Conservation (phyloP, 1,139 yeast genomes). For the Scheffersomyces insectosa region DNA sequence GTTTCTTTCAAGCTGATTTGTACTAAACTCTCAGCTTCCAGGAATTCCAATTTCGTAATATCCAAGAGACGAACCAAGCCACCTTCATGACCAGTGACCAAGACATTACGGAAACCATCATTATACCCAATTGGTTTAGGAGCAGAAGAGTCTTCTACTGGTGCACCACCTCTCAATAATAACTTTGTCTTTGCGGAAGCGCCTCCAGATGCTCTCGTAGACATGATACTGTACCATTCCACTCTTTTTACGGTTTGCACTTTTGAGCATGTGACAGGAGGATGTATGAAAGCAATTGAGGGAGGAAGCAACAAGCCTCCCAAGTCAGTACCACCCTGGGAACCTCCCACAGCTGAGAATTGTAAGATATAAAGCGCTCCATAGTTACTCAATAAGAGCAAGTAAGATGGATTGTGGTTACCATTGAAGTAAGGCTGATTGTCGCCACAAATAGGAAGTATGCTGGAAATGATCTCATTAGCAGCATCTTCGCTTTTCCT, state of each 20-base stretch:
- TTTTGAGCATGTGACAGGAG: conserved; percentile 60
- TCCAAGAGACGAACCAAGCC: conserved; percentile 83
- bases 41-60: conserved; percentile 74
- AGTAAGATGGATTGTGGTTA: conserved; percentile 62
- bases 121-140: conserved; percentile 53
- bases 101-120: conserved; percentile 57
- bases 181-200: conserved; percentile 38
- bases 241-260: conserved; percentile 60
- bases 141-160: conserved; percentile 41
- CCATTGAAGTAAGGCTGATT: conserved; percentile 66
- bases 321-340: conserved; percentile 56
- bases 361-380: conserved; percentile 46
- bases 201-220: conserved; percentile 33
- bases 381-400: conserved; percentile 58
- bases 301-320: conserved; percentile 74
- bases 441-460: conserved; percentile 35
- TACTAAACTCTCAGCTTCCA: conserved; percentile 49
- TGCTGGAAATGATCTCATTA: conserved; percentile 26
- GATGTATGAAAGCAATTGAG: conserved; percentile 73
- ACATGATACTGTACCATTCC: conserved; percentile 77
- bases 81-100: conserved; percentile 79
- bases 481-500: conserved; percentile 10
- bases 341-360: conserved; percentile 15
- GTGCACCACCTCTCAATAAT: conserved; percentile 77
- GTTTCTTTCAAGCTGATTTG: conserved; percentile 40